Percentiles rank a stretch among this genome's conserved stretches.
Conservation (phyloP, 176 grass and related monocot genomes). For the Musa beccarii region DNA sequence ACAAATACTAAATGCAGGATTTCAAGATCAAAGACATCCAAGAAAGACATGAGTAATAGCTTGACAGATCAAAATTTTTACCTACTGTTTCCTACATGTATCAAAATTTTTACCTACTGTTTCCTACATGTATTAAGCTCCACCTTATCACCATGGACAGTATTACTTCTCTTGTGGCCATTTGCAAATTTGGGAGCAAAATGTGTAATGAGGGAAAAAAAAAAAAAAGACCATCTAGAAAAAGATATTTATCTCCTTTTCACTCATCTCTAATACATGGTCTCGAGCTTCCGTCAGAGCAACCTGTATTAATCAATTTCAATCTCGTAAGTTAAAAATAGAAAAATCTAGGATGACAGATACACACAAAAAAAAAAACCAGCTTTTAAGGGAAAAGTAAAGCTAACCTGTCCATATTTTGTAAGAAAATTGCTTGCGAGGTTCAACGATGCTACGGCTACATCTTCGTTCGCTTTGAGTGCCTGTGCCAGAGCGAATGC, state of each 20-base stretch:
- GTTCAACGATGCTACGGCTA: constrained; percentile 66
- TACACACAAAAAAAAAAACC: not conserved
- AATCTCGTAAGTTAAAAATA: constrained; percentile 6
- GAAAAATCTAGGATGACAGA: constrained; percentile 15
- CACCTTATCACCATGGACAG: not conserved
- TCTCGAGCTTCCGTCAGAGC: constrained; percentile 74
- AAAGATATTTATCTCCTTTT: constrained; percentile 83
- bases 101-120: not conserved
- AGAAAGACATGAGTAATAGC: not conserved
- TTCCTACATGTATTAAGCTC: not conserved
- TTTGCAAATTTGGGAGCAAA: not conserved
- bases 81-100: not conserved
- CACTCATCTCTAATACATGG: constrained; percentile 81
- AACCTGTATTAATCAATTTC: constrained; percentile 55
- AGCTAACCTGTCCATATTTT: constrained; percentile 83
- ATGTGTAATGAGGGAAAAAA: not conserved
- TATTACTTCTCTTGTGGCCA: not conserved
- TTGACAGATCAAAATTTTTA: not conserved
- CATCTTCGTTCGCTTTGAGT: constrained; percentile 90
- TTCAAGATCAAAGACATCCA: not conserved
- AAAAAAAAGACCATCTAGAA: constrained; percentile 34
- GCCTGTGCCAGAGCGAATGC: constrained; percentile 89
- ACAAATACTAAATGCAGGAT: too few species aligned
- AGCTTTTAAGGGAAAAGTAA: not conserved
- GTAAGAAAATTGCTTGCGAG: constrained; percentile 84